phyloP scores from a whole-genome alignment of 176 grass and related monocot genomes.

The Guadua angustifolia region DNA sequence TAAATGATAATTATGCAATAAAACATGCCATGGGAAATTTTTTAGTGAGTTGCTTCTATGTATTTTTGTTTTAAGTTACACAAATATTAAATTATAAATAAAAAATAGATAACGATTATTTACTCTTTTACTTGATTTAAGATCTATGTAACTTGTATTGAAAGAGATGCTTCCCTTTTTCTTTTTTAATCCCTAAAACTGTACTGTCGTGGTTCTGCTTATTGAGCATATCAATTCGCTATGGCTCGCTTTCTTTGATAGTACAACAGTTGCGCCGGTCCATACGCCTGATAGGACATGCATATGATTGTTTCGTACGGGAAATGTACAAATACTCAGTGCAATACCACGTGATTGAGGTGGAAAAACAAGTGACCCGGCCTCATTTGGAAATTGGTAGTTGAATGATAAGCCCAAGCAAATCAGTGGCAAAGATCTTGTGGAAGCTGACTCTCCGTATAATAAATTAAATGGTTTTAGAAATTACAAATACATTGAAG shows the following conservation, averaged over 20 bases:
- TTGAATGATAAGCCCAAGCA: not conserved
- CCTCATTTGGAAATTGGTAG: not conserved
- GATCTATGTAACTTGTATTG: too few species aligned
- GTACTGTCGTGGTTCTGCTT: not conserved
- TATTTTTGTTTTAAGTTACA: too few species aligned
- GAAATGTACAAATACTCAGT: not conserved
- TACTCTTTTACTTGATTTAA: too few species aligned
- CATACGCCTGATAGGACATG: conserved; percentile 15
- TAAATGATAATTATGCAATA: not conserved
- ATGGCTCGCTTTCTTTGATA: conserved; percentile 1
- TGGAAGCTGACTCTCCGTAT: not conserved
- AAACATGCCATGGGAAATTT: not conserved
- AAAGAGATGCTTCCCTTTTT: too few species aligned
- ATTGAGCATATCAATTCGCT: not conserved
- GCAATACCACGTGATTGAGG: conserved; percentile 5
- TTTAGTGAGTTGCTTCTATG: too few species aligned
- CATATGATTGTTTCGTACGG: conserved; percentile 17
- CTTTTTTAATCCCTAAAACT: not conserved
- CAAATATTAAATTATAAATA: too few species aligned
- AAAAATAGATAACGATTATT: too few species aligned
- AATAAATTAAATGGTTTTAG: not conserved
- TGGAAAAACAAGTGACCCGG: not conserved
- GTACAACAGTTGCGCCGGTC: not conserved
- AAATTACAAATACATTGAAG: not conserved
- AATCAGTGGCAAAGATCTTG: not conserved